Base-by-base conservation (phyloP, 371 early-diverging fungal species). In the Circinella minor region DNA sequence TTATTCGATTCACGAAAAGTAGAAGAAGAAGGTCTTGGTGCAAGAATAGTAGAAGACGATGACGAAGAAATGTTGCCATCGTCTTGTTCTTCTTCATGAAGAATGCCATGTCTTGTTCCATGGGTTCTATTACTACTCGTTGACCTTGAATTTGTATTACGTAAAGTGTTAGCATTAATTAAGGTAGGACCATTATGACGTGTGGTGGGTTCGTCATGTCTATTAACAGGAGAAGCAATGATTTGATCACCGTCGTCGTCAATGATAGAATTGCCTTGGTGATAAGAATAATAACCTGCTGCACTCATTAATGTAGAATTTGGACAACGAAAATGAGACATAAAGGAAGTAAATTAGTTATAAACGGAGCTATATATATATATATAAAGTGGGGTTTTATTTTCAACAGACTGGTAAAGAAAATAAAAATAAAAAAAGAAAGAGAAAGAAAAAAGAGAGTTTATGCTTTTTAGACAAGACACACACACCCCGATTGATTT, bases 241-340 rank as follows among this genome's bases (percentile, higher is more conserved):
- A 17, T 4, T 13, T 4, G 8, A n/a, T 8, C 11, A 27, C 36
- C 61, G 36, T 65, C 65, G 10, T 67, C 48, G 65, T 71, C 71
- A 36, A 67, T 69, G 49, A 66, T 13, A 7, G 66, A 59, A 43
- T 62, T 57, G 27, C 62, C 68, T 54, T 71, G 70, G 54, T 67
- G 72, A 66, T 77, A 77, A 38, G 60, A 67, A 36, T 72, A 77
- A 34, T 70, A 57, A 27, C 74, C 72, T 15, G 74, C 74, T 63
- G 72, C 77, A 67, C 70, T 67, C 49, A 77, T 69, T n/a, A 77
- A 65, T 14, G 71, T 71, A 38, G 74, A 69, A 36, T 70, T 71
- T 38, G 77, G 77, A 54, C 72, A 73, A 43, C 74, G 74, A 70
- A 77, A 77, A 65, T 77, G 74, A 60, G 77, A 73, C 77, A 77